Base-by-base conservation (phyloP, 148 eudicot species). In the Talinum fruticosum region DNA sequence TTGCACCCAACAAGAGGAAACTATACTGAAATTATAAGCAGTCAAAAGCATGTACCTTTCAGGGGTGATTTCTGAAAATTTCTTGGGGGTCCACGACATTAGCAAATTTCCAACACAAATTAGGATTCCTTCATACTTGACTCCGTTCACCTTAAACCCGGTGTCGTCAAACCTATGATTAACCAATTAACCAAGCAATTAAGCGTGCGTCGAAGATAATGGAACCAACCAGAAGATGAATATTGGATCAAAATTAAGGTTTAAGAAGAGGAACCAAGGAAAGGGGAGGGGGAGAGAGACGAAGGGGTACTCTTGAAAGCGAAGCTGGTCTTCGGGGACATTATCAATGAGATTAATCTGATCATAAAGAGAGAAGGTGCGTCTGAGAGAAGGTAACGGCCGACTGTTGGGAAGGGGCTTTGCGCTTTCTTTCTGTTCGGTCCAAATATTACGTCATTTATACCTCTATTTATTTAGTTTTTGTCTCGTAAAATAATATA, bases 321-420 rank as follows among this genome's bases (percentile, higher is more conserved):
- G 96, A 53, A 96, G 88, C 77, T 96, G 97, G 79, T 93, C 99
- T 35, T 93, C 94, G 30, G 99, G 96, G 59, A 95, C 88, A 41
- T 95, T 86, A 66, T 89, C 91, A 80, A 93, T 93, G 80, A 96
- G 94, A 76, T 96, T 96, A 82, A 96, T 90, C 83, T 96, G 97
- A 85, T 96, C 97, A 79, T 93, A 96, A 53, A 93, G 88, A 72
- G 99, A 96, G 81, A 96, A 96, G 64, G 97, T 90, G 67, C 99
- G 89, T 14, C 99, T 85, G 30, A 93, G 88, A 1, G 99, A 96
- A 0, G 97, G 97, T 49, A 96, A 77, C 2, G 86, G 93, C 28
- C 66, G 85, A 13, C 44, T 28, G n/a, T n/a, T 38, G 10, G 61
- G 59, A 35, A 75, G 82, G n/a, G 86, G 84, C 38, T 84, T 83